Evolutionary conservation across 2,329 filamentous ascomycete species (phyloP).

Genomic region (Graphilbum ipis-grandicollis): DNA sequence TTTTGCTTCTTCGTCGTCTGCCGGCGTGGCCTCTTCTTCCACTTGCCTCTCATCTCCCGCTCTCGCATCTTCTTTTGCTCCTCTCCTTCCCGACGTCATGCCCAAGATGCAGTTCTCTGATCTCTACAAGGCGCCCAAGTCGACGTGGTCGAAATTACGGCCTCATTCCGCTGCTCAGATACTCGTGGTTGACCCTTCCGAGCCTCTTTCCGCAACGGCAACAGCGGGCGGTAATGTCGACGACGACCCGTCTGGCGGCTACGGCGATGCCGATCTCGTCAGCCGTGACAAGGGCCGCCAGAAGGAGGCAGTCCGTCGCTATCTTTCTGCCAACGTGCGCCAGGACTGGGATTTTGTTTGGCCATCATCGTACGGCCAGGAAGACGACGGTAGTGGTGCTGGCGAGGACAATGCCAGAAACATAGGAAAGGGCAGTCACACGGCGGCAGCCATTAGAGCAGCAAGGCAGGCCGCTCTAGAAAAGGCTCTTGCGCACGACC

Average conservation of each 20-base stretch:
- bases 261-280: conserved; percentile 38
- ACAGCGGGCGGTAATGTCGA: neutral
- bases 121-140: conserved; percentile 37
- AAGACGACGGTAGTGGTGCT: too few relatives aligned
- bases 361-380: conserved; percentile 23
- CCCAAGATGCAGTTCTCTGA: conserved; percentile 40
- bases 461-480: conserved; percentile 3
- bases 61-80: neutral
- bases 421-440: neutral
- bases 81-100: neutral
- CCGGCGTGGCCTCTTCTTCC: neutral
- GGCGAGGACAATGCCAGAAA: neutral
- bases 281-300: conserved; percentile 45
- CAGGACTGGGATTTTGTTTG: conserved; percentile 44
- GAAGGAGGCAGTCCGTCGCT: conserved; percentile 43
- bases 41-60: too few relatives aligned
- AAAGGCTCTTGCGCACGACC: neutral
- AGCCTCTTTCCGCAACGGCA: too few relatives aligned
- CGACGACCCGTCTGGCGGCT: conserved; percentile 18
- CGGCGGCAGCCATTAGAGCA: neutral
- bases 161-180: conserved; percentile 18
- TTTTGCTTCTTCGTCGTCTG: neutral
- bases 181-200: too few relatives aligned
- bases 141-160: conserved; percentile 33
- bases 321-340: conserved; percentile 34